phyloP scores from a whole-genome alignment of 78 protist species.

The Guillardia theta region DNA sequence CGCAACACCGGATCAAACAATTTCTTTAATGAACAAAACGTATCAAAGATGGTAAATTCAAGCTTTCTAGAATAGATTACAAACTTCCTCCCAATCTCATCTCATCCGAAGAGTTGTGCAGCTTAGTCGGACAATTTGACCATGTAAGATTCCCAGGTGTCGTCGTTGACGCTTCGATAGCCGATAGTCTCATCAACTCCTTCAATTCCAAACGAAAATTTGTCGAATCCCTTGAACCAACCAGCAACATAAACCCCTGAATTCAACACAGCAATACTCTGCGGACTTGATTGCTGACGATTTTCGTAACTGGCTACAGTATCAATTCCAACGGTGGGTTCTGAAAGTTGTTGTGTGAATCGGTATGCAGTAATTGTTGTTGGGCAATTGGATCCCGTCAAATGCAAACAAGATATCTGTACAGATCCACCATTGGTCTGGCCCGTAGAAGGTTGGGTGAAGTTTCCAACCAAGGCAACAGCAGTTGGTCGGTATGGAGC shows the following conservation, averaged over 20 bases:
- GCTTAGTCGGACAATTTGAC: not conserved
- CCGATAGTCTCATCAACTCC: not conserved
- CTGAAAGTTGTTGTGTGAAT: too few relatives aligned
- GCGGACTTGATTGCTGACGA: not conserved
- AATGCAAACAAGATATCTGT: too few relatives aligned
- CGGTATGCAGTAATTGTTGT: not conserved
- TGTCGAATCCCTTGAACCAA: slow-evolving; percentile 6
- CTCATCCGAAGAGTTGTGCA: too few relatives aligned
- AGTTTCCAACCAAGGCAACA: not conserved
- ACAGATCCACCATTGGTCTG: not conserved
- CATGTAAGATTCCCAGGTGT: not conserved
- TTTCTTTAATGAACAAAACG: too few relatives aligned
- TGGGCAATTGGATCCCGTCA: too few relatives aligned
- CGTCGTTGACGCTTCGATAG: not conserved
- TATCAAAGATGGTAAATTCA: too few relatives aligned
- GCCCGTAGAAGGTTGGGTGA: not conserved
- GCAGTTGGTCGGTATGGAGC: too few relatives aligned
- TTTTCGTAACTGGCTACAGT: not conserved
- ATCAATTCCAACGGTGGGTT: too few relatives aligned
- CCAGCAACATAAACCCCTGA: not conserved
- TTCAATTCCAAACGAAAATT: not conserved
- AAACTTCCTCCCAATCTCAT: too few relatives aligned
- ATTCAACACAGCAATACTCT: not conserved
- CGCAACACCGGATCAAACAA: too few relatives aligned
- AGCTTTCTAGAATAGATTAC: too few relatives aligned